phyloP scores from a whole-genome alignment of 352 stramenopile genomes.

The Pythium insidiosum region DNA sequence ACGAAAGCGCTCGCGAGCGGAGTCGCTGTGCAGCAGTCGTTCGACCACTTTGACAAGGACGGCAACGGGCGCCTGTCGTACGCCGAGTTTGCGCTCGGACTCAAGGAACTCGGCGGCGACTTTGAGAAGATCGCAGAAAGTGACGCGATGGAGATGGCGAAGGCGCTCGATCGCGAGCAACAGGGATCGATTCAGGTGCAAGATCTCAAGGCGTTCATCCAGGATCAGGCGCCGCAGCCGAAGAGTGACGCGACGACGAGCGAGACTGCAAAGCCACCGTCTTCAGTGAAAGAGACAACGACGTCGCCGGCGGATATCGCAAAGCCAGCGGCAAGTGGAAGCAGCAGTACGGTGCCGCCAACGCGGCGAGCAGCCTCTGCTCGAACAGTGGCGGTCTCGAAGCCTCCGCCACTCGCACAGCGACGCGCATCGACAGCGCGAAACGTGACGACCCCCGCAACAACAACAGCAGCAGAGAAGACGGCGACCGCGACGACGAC shows the following conservation, averaged over 20 bases:
- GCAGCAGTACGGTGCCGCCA: no score
- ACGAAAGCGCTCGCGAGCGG: constrained; percentile 29
- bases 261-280: no score
- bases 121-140: constrained; percentile 26
- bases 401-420: neutral
- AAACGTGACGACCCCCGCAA: neutral
- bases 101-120: constrained; percentile 31
- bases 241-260: no score
- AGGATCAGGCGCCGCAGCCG: no score
- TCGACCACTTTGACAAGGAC: constrained; percentile 78
- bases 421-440: neutral
- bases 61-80: constrained; percentile 42
- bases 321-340: no score
- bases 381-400: neutral
- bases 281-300: no score
- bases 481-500: neutral
- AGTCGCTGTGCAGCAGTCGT: constrained; percentile 39
- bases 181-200: constrained; percentile 23
- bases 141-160: constrained; percentile 23
- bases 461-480: neutral
- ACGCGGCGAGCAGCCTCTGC: neutral
- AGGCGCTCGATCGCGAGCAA: constrained; percentile 24
- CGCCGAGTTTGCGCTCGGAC: constrained; percentile 35
- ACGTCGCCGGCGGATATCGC: constrained; percentile 15
- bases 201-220: constrained; percentile 29